Percentiles rank a stretch among this genome's conserved stretches.
Conservation (phyloP, 2,329 filamentous ascomycete genomes). For the Penicillium polonicum region DNA sequence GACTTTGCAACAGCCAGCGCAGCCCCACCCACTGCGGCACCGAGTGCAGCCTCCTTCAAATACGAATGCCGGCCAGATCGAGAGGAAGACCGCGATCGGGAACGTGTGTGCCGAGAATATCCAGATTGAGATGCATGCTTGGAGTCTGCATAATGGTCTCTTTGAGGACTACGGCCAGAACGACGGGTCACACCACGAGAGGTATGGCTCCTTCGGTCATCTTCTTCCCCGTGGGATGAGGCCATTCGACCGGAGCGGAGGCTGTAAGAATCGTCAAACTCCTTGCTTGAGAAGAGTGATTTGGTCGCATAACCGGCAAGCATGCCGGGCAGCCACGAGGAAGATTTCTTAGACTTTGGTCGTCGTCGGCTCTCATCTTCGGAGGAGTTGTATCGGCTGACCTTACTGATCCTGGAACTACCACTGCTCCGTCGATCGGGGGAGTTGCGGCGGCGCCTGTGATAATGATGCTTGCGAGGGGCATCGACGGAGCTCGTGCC, state of each 20-base stretch:
- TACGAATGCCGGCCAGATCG: slow-evolving; percentile 27
- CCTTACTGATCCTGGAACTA: slow-evolving; percentile 55
- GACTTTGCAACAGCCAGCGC: slow-evolving; percentile 29
- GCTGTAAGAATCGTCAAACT: slow-evolving; percentile 62
- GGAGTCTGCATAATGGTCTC: slow-evolving; percentile 36
- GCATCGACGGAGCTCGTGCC: slow-evolving; percentile 56
- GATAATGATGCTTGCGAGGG: slow-evolving; percentile 60
- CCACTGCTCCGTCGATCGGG: slow-evolving; percentile 46
- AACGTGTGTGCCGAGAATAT: slow-evolving; percentile 37
- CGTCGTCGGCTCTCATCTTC: slow-evolving; percentile 50
- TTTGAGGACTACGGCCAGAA: slow-evolving; percentile 32
- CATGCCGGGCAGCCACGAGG: slow-evolving; percentile 55
- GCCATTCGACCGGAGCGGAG: slow-evolving; percentile 52
- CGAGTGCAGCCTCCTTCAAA: slow-evolving; percentile 37
- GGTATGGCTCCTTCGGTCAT: slow-evolving; percentile 42
- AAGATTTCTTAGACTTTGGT: slow-evolving; percentile 44
- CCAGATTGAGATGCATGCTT: slow-evolving; percentile 17
- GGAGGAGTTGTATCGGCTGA: slow-evolving; percentile 57
- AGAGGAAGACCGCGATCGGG: slow-evolving; percentile 45
- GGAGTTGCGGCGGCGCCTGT: slow-evolving; percentile 43
- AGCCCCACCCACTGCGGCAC: slow-evolving; percentile 38
- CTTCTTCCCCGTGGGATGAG: slow-evolving; percentile 31
- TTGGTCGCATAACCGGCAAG: slow-evolving; percentile 57
- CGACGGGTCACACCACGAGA: slow-evolving; percentile 43
- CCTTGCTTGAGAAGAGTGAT: slow-evolving; percentile 53